Percentiles rank a stretch among this genome's conserved stretches.
Evolutionary conservation across 2,329 filamentous ascomycete genomes (phyloP).

Genomic region (Venturia aucupariae): DNA sequence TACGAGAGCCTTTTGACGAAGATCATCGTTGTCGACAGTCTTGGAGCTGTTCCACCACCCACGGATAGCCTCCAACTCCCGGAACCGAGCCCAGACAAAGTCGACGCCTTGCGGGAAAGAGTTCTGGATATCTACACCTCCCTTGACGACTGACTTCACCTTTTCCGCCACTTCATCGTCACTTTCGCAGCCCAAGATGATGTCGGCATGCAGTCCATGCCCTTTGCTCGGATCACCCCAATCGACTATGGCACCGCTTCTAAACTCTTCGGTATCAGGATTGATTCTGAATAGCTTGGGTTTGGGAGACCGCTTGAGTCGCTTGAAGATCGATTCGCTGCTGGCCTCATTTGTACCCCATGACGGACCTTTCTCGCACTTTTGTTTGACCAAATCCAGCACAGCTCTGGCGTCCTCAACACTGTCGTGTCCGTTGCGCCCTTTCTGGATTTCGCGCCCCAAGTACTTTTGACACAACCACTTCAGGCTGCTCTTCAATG

Average conservation of each 20-base stretch:
- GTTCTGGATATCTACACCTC: slow-evolving; percentile 30
- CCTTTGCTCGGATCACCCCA: slow-evolving; percentile 71
- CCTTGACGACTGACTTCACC: slow-evolving; percentile 43
- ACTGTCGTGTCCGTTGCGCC: slow-evolving; percentile 72
- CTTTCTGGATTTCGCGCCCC: slow-evolving; percentile 78
- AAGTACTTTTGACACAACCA: slow-evolving; percentile 83
- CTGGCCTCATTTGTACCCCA: slow-evolving; percentile 77
- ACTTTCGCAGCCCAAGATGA: slow-evolving; percentile 46
- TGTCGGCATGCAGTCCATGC: slow-evolving; percentile 47
- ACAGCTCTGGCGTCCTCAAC: slow-evolving; percentile 87
- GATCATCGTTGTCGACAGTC: slow-evolving; percentile 20
- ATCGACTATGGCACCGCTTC: slow-evolving; percentile 70
- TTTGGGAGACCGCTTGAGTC: slow-evolving; percentile 52
- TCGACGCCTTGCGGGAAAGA: slow-evolving; percentile 47
- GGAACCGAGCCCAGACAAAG: slow-evolving; percentile 54
- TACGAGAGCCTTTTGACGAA: slow-evolving; percentile 14
- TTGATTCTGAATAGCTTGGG: slow-evolving; percentile 32
- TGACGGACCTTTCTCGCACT: slow-evolving; percentile 81
- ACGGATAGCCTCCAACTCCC: slow-evolving; percentile 50
- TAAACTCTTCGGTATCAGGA: slow-evolving; percentile 32
- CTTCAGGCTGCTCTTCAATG: slow-evolving; percentile 83
- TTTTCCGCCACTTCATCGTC: slow-evolving; percentile 51
- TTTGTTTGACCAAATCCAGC: slow-evolving; percentile 86
- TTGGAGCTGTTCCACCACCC: slow-evolving; percentile 49
- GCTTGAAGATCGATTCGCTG: slow-evolving; percentile 82